phyloP scores from a whole-genome alignment of 225 moss, liverwort and hornwort genomes.

The Takakia lepidozioides region DNA sequence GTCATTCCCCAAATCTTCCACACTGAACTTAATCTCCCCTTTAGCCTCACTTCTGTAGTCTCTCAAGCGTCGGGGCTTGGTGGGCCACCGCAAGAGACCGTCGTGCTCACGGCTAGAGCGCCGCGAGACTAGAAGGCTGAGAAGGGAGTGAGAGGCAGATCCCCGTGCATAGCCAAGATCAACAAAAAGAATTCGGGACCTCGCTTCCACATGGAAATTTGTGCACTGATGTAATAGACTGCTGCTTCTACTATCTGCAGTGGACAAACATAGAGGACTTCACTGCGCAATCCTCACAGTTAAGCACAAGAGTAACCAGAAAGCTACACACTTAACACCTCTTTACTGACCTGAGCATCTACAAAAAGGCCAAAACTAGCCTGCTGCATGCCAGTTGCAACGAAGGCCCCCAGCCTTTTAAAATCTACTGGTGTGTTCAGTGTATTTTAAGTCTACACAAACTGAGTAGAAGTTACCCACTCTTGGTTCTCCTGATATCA shows the following conservation, averaged over 20 bases:
- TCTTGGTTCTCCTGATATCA: too few species aligned
- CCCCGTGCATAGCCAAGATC: constrained; percentile 21
- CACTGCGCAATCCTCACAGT: too few species aligned
- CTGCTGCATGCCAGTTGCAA: too few species aligned
- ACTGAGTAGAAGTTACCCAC: too few species aligned
- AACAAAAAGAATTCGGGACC: constrained; percentile 63
- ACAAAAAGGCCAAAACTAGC: too few species aligned
- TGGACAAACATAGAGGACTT: too few species aligned
- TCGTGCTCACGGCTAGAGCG: constrained; percentile 16
- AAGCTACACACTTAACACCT: too few species aligned
- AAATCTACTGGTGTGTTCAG: too few species aligned
- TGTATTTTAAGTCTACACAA: too few species aligned
- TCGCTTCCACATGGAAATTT: constrained; percentile 65
- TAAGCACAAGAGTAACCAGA: too few species aligned
- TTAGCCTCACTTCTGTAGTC: constrained; percentile 19
- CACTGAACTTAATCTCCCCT: constrained; percentile 20
- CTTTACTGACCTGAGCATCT: too few species aligned
- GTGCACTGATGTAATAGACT: constrained; percentile 29
- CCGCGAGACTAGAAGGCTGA: constrained; percentile 15
- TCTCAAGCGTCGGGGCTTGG: constrained; percentile 13
- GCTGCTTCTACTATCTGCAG: constrained; percentile 59
- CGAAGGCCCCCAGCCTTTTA: too few species aligned
- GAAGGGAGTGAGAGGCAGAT: constrained; percentile 17
- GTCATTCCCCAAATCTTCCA: constrained; percentile 15
- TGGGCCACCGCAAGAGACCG: constrained; percentile 13